phyloP scores from a whole-genome alignment of 345 rosid species.

The Eucalyptus guilfoylei region DNA sequence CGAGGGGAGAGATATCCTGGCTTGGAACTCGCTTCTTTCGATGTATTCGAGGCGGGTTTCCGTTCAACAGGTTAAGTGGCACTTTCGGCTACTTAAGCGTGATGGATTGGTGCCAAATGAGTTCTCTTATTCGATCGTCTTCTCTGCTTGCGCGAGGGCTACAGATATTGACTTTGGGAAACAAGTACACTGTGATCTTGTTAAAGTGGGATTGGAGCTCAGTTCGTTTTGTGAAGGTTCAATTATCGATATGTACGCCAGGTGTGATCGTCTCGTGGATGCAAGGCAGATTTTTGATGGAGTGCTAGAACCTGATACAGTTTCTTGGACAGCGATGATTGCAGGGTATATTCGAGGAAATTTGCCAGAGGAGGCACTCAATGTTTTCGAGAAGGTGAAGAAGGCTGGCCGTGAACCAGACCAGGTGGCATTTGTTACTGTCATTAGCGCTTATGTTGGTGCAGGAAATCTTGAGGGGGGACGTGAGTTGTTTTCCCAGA shows the following conservation, averaged over 20 bases:
- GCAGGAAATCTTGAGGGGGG: conserved; percentile 72
- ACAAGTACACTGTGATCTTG: conserved; percentile 42
- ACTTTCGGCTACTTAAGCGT: conserved; percentile 24
- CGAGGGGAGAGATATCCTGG: conserved; percentile 37
- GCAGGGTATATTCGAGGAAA: conserved; percentile 67
- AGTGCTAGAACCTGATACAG: conserved; percentile 41
- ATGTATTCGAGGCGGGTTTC: conserved; percentile 48
- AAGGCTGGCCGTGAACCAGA: conserved; percentile 49
- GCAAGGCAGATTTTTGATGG: conserved; percentile 57
- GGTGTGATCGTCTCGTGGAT: conserved; percentile 38
- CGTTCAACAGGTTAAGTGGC: conserved; percentile 18
- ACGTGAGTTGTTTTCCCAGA: conserved; percentile 34
- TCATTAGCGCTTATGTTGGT: conserved; percentile 40
- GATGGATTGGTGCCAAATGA: conserved; percentile 45
- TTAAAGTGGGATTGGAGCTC: conserved; percentile 47
- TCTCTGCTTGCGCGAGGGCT: conserved; percentile 59
- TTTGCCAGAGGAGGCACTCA: conserved; percentile 55
- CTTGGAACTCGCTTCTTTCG: conserved; percentile 78
- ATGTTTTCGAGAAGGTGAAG: conserved; percentile 47
- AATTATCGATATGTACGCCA: conserved; percentile 77
- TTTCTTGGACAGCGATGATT: conserved; percentile 85
- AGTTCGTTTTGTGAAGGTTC: conserved; percentile 62
- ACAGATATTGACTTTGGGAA: conserved; percentile 37
- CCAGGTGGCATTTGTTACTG: conserved; percentile 57
- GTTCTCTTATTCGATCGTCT: conserved; percentile 60